These are phyloP conservation scores for Scolecobasidium constrictum DNA, from an alignment of 2,329 filamentous ascomycete species.

Conservation along the genomic window DNA sequence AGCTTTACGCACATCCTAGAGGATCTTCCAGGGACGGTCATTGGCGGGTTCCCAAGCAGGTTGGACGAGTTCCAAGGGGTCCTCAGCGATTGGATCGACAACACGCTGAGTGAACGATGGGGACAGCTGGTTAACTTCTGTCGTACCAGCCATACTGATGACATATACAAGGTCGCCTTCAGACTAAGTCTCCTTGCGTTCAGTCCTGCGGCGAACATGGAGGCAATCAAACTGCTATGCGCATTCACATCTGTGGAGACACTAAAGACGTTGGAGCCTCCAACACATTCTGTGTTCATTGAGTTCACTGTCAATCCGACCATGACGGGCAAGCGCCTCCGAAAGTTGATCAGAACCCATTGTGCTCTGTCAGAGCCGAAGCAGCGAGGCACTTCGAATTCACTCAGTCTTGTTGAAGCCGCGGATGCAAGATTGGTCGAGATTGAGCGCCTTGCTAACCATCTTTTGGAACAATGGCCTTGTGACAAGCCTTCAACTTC, in stretches of 20 bases:
- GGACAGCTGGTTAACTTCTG: slow-evolving; percentile 23
- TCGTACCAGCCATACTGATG: slow-evolving; percentile 13
- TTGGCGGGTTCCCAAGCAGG: not conserved
- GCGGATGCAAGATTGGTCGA: not conserved
- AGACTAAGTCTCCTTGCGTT: slow-evolving; percentile 32
- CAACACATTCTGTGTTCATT: slow-evolving; percentile 20
- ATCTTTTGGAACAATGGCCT: slow-evolving; percentile 15
- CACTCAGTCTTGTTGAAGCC: too few species aligned
- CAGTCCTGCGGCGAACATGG: slow-evolving; percentile 22
- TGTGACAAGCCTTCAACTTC: slow-evolving; percentile 21
- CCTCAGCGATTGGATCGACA: not conserved
- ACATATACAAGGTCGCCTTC: slow-evolving; percentile 29
- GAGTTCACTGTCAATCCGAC: slow-evolving; percentile 20
- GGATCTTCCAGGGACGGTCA: not conserved
- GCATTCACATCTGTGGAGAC: slow-evolving; percentile 29
- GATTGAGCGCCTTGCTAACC: not conserved
- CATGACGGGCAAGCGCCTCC: not conserved
- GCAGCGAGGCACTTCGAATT: too few species aligned
- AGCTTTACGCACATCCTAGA: not conserved
- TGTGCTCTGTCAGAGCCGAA: not conserved
- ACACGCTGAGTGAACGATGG: not conserved
- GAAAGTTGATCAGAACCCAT: not conserved
- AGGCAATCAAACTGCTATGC: slow-evolving; percentile 27
- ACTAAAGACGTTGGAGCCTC: slow-evolving; percentile 25
- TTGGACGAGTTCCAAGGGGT: not conserved